Conservation (phyloP, 2,329 filamentous ascomycete genomes). For the Apiospora hydei region DNA sequence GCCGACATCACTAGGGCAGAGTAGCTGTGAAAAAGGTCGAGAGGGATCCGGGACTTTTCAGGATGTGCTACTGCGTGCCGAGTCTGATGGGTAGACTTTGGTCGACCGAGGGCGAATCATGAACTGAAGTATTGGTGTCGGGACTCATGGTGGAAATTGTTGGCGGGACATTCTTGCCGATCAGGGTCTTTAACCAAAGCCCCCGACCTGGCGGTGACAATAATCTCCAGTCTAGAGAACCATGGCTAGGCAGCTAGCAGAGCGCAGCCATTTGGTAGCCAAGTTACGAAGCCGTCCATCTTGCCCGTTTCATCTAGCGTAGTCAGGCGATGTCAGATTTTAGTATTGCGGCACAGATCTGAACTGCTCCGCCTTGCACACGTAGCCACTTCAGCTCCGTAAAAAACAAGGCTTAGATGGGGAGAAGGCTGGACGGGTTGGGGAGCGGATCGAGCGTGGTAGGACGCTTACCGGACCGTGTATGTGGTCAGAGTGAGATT, state of each 20-base stretch:
- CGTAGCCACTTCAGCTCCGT: neutral
- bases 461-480: neutral
- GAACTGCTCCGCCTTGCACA: neutral
- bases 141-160: neutral
- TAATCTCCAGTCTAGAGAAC: neutral
- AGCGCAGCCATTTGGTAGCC: neutral
- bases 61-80: neutral
- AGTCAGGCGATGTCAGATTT: neutral
- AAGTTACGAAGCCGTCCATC: neutral
- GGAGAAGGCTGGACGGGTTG: neutral
- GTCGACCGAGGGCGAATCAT: neutral
- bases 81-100: too few relatives aligned
- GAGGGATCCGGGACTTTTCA: neutral
- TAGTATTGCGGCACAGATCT: neutral
- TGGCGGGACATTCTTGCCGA: neutral
- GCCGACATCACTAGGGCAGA: neutral
- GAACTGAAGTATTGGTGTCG: neutral
- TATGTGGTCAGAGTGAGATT: neutral
- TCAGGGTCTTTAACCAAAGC: neutral
- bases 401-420: neutral
- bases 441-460: neutral
- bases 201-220: neutral
- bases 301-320: neutral
- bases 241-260: neutral
- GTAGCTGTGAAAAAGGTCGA: neutral